These are phyloP conservation scores for Solanum ossicruentum DNA, from an alignment of 257 asterid genomes.

Conservation along the genomic window DNA sequence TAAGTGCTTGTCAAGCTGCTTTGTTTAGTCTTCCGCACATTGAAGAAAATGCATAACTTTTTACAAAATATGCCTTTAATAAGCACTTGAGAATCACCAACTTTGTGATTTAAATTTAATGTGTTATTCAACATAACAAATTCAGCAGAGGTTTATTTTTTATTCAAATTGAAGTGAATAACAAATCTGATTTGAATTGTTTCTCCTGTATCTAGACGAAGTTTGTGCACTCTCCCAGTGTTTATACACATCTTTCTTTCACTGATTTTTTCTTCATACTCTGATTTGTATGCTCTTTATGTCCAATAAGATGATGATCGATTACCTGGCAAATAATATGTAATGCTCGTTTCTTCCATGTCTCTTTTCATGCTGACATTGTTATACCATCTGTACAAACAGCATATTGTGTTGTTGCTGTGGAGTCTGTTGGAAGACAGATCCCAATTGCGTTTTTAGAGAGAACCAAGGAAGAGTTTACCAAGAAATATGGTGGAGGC, in stretches of 20 bases:
- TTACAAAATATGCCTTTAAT: background rate
- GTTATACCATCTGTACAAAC: slow-evolving; percentile 3
- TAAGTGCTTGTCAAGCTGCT: background rate
- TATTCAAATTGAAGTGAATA: background rate
- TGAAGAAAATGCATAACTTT: background rate
- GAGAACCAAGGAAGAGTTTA: slow-evolving; percentile 74
- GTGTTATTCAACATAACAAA: background rate
- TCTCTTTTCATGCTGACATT: background rate
- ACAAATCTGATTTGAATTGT: background rate
- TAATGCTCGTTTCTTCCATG: background rate
- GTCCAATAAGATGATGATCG: background rate
- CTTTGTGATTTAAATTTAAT: background rate
- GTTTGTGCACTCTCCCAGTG: background rate
- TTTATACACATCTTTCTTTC: background rate
- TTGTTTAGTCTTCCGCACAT: background rate
- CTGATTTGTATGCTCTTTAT: background rate
- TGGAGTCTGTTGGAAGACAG: slow-evolving; percentile 87
- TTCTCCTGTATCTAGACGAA: background rate
- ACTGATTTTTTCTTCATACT: background rate
- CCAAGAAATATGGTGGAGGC: slow-evolving; percentile 86
- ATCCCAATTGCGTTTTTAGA: slow-evolving; percentile 80
- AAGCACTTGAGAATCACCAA: background rate
- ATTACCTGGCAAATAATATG: background rate
- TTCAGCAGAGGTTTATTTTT: background rate
- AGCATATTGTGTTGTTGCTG: slow-evolving; percentile 93